phyloP scores from a whole-genome alignment of 306 rosid species.

The Quercus suber region DNA sequence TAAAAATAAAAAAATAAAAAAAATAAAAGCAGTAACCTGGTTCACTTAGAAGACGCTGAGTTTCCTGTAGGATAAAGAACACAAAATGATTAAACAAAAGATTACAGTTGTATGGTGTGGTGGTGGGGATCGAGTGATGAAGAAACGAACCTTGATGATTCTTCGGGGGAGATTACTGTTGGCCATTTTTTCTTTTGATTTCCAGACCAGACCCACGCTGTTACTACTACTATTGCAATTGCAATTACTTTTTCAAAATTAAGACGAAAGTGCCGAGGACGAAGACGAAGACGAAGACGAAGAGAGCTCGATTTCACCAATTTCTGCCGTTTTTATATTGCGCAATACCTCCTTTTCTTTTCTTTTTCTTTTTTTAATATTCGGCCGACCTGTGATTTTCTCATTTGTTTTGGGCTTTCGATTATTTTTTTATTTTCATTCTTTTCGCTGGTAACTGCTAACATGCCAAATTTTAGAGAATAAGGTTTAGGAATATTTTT shows the following conservation, averaged over 20 bases:
- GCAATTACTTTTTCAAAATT: no score
- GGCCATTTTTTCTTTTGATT: conserved; percentile 65
- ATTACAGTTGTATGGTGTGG: no score
- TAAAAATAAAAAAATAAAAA: neutral
- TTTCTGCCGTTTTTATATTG: neutral
- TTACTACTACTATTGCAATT: no score
- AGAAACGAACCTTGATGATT: conserved; percentile 64
- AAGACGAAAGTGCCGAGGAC: no score
- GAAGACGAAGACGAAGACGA: neutral
- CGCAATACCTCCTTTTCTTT: neutral
- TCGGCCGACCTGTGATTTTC: no score
- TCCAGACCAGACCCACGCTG: conserved; percentile 33
- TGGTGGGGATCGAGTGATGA: conserved; percentile 44
- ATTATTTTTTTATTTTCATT: no score
- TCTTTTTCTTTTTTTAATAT: neutral
- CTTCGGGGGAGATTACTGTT: conserved; percentile 95
- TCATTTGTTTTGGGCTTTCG: no score
- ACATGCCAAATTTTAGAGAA: no score
- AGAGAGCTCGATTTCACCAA: neutral
- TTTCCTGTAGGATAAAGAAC: conserved; percentile 63
- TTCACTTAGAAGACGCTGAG: conserved; percentile 98
- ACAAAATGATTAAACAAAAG: conserved; percentile 5
- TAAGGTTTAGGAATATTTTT: no score
- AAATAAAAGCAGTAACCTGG: conserved; percentile 53
- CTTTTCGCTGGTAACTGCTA: no score